Evolutionary conservation across 2,329 filamentous ascomycete species (phyloP), one percentile per base, ranked within the genome.

Genomic region (Penicillium decumbens): DNA sequence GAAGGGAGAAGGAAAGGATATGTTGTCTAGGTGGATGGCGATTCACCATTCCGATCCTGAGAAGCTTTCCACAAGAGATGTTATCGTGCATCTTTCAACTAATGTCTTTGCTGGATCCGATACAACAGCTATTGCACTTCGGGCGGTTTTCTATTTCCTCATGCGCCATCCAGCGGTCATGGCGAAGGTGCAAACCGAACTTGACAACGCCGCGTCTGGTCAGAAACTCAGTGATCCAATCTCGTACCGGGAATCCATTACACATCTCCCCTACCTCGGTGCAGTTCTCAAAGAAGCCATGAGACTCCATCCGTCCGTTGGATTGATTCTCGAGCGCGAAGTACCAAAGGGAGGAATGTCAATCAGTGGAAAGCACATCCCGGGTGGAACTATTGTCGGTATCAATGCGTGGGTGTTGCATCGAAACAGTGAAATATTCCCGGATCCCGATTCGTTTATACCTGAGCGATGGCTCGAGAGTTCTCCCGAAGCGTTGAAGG

Each of bases 401-500:
- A 66, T 75, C 32, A 77, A 75, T 42, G 60, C 73, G 0, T 75
- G 72, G 66, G 71, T 74, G 0, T 49, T 76, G 0, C 72, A 77
- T 23, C 63, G 65, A 15, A 65, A 76, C 40, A 56, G 58, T 5
- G 52, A 58, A 0, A 62, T 77, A 4, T 79, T 73, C 44, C 66
- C 67, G 0, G 67, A 75, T 43, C 65, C 71, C 0, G 67, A 72
- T 9, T 56, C 63, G 0, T 78, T 72, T 51, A 54, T 60, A 18
- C 75, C 75, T 0, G 74, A 77, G 49, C 60, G 76, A 20, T 78
- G 76, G 76, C 53, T 77, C 2, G 65, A 69, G 3, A 65, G 59
- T 15, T 51, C 47, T 13, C 49, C 60, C 30, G 53, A 58, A 6
- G 45, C 40, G 13, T 35, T 62, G 23, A 64, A 65, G 45, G 42